These are phyloP conservation scores for Zygosaccharomyces lentus DNA, from an alignment of 805 yeast species.

Conservation along the genomic window DNA sequence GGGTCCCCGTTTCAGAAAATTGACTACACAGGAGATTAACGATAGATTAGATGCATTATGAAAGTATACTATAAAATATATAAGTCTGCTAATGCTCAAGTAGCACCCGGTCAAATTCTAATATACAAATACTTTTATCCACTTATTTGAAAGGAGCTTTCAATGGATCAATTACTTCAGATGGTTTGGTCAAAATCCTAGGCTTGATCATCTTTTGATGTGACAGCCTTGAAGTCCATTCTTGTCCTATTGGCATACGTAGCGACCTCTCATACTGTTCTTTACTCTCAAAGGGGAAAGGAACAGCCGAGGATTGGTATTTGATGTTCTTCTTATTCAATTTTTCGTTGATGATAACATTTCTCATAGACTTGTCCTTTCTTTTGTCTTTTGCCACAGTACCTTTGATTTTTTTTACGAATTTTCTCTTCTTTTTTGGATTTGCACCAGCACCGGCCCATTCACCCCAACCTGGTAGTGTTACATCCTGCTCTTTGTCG, in stretches of 20 bases:
- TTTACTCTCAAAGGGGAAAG: conserved; percentile 87
- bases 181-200: conserved; percentile 77
- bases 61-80: conserved; percentile 10
- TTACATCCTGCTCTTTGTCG: conserved; percentile 78
- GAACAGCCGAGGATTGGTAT: conserved; percentile 85
- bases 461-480: conserved; percentile 96
- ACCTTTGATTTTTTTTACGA: conserved; percentile 71
- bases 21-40: conserved; percentile 86
- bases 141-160: conserved; percentile 72
- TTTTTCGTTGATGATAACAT: conserved; percentile 86
- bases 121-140: neutral
- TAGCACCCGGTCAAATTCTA: neutral
- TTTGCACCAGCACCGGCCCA: conserved; percentile 76
- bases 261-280: conserved; percentile 94
- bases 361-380: conserved; percentile 66
- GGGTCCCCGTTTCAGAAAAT: conserved; percentile 87
- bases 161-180: conserved; percentile 86
- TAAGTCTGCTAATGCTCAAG: conserved; percentile 2
- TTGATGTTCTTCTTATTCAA: conserved; percentile 79
- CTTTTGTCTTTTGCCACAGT: conserved; percentile 67
- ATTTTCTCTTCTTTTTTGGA: conserved; percentile 51
- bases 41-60: conserved; percentile 91
- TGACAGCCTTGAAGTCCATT: conserved; percentile 86
- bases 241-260: conserved; percentile 95
- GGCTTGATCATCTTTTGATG: conserved; percentile 90